Base-by-base conservation (phyloP, 495 filamentous ascomycete genomes). In the Pseudevernia furfuracea region DNA sequence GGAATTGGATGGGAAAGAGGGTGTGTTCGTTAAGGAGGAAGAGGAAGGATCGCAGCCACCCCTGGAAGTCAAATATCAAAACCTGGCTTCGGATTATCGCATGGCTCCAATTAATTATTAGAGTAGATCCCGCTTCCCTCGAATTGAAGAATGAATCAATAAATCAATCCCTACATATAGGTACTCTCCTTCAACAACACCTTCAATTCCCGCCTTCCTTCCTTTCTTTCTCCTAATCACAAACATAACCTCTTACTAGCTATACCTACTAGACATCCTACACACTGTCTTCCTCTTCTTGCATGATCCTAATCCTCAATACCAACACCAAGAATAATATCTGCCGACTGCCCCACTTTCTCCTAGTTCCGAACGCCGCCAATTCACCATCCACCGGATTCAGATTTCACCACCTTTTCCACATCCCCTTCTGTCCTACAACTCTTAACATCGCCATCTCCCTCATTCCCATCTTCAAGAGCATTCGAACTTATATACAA, bases 251-350 rank as follows among this genome's bases (percentile, higher is more conserved):
- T 25, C 10, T 6, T 25, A 11, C 37, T 11, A 9, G n/a, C 10
- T 49, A 49, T 49, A 49, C 46, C 46, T 49, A 49, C 49, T 53
- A 12, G 14, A 53, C 49, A 53, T 53, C 49, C 49, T 53, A 53
- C 5, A 10, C 1, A 6, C 28, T 17, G 49, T 53, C 28, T 53
- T 28, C 8, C 46, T 49, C n/a, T 49, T 19, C n/a, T 49, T 49
- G 46, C 46, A 49, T 49, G 3, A 49, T 25, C 46, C n/a, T 49
- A 49, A 49, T 10, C 44, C n/a, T n/a, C n/a, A n/a, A n/a, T n/a
- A n/a, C n/a, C n/a, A n/a, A n/a, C n/a, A n/a, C n/a, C n/a, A n/a
- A n/a, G n/a, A n/a, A n/a, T n/a, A n/a, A n/a, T n/a, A n/a, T n/a
- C n/a, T n/a, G n/a, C n/a, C n/a, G n/a, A n/a, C 15, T 32, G 25